Base-by-base conservation (phyloP, 164 flowering plant species). In the Umbellularia californica region DNA sequence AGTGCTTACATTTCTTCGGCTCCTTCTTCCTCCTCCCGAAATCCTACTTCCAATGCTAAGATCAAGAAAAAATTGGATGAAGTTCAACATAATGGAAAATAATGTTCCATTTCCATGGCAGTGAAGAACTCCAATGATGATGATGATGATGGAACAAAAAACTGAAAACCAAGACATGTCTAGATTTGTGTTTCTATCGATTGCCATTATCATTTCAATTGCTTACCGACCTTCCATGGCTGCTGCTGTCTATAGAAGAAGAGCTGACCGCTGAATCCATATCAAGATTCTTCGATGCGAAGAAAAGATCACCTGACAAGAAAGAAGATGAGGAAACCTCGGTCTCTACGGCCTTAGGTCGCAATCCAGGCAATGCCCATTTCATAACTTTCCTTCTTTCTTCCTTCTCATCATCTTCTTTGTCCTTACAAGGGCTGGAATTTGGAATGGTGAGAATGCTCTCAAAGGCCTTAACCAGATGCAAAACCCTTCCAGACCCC, bases 401-500 rank as follows among this genome's bases (percentile, higher is more conserved):
- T 17, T 67, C 69, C 2, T 10, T 30, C 20, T 74, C 73, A 50
- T 66, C 70, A 5, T 76, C 77, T 11, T 77, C 75, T 22, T 76
- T 85, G 24, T 82, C 83, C 17, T 79, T 78, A 58, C 79, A 51
- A 2, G 82, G 79, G 55, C 82, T 80, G 1, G 82, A 50, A 51
- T 52, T 83, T 0, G 83, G 87, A 1, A 90, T 75, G 0, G 88
- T 60, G 12, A 78, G 74, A 9, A 91, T 80, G 50, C 78, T 84
- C 89, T 96, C 98, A 78, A 96, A 96, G 2, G 92, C 97, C 82
- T 88, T 74, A 12, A 94, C 94, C 87, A 96, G 82, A 80, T 91
- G 86, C 92, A 71, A 72, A 76, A 94, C 98, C 74, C 74, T 83
- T 68, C 98, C 99, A 15, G 81, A 84, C 10, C 47, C 47, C 47